A percentile compares a stretch with the other conserved stretches of the same genome.
These are phyloP conservation scores for Hygrocybe punicea DNA, from an alignment of 768 basidiomycete species.

Conservation along the genomic window DNA sequence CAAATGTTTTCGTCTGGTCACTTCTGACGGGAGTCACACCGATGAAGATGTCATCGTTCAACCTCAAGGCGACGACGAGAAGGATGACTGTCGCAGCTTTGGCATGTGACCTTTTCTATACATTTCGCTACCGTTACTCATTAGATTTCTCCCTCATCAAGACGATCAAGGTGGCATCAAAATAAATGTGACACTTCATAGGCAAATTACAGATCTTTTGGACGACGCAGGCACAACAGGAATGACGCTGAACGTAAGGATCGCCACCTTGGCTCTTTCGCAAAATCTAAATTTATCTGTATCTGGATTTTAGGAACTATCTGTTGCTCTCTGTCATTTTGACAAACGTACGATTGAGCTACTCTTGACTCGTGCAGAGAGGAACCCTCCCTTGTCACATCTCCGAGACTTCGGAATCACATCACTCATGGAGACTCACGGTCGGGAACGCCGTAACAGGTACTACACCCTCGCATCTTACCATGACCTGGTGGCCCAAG, in stretches of 20 bases:
- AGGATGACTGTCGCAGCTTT: slow-evolving; percentile 38
- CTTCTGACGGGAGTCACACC: slow-evolving; percentile 35
- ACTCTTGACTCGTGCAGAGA: slow-evolving; percentile 67
- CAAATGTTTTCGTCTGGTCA: slow-evolving; percentile 65
- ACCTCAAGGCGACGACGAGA: slow-evolving; percentile 32
- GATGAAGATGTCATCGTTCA: slow-evolving; percentile 37
- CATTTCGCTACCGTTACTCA: background rate
- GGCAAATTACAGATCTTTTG: slow-evolving; percentile 73
- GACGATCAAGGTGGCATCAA: slow-evolving; percentile 45
- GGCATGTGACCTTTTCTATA: slow-evolving; percentile 25
- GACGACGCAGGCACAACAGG: slow-evolving; percentile 65
- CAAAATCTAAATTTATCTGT: background rate
- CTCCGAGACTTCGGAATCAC: slow-evolving; percentile 68
- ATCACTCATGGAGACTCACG: slow-evolving; percentile 74
- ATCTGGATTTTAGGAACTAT: slow-evolving; percentile 52
- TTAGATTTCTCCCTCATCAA: slow-evolving; percentile 11
- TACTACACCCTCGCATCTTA: slow-evolving; percentile 78
- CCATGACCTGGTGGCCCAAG: slow-evolving; percentile 54
- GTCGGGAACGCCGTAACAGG: slow-evolving; percentile 82
- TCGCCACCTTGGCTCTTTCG: background rate
- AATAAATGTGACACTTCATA: slow-evolving; percentile 66
- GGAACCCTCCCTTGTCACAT: slow-evolving; percentile 61
- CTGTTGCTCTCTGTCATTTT: slow-evolving; percentile 59
- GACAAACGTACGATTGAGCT: slow-evolving; percentile 82
- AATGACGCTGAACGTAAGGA: slow-evolving; percentile 65